These are phyloP conservation scores for Candida tallmaniae DNA, from an alignment of 805 yeast species.

Conservation along the genomic window DNA sequence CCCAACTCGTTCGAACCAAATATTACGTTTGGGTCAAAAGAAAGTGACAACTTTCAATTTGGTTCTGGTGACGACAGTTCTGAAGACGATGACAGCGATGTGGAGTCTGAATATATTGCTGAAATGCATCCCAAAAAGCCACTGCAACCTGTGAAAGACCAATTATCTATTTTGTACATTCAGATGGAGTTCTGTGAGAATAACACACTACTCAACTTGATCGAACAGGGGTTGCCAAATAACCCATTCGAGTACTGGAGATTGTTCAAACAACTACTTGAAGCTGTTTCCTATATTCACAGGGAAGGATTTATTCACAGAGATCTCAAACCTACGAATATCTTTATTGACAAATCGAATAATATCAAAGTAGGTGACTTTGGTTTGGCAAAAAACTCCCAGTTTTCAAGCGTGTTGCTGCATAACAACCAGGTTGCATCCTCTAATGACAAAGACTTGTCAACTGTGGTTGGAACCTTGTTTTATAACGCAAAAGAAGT, in stretches of 20 bases:
- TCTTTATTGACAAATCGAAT: constrained; percentile 85
- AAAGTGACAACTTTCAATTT: constrained; percentile 26
- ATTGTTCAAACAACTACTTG: constrained; percentile 77
- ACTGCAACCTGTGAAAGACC: constrained; percentile 9
- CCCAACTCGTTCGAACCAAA: constrained; percentile 36
- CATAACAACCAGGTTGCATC: constrained; percentile 37
- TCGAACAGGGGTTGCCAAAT: constrained; percentile 62
- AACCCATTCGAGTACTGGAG: constrained; percentile 87
- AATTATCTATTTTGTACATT: constrained; percentile 71
- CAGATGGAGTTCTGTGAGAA: constrained; percentile 99
- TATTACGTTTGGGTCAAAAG: constrained; percentile 36
- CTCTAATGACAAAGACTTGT: constrained; percentile 57
- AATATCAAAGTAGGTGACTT: constrained; percentile 95
- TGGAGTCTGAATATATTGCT: background rate
- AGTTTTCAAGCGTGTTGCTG: constrained; percentile 37
- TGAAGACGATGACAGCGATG: constrained; percentile 4
- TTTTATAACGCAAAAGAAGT: constrained; percentile 91
- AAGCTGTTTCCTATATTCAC: constrained; percentile 88
- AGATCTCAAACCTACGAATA: constrained; percentile 92
- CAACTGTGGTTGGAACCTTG: constrained; percentile 92
- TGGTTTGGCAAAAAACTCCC: constrained; percentile 91
- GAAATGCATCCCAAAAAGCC: background rate
- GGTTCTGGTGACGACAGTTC: constrained; percentile 20
- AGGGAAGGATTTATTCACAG: constrained; percentile 92
- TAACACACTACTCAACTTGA: constrained; percentile 79